Base-by-base conservation (phyloP, 192 early-diverging fungal genomes). In the Globomyces pollinis-pini region DNA sequence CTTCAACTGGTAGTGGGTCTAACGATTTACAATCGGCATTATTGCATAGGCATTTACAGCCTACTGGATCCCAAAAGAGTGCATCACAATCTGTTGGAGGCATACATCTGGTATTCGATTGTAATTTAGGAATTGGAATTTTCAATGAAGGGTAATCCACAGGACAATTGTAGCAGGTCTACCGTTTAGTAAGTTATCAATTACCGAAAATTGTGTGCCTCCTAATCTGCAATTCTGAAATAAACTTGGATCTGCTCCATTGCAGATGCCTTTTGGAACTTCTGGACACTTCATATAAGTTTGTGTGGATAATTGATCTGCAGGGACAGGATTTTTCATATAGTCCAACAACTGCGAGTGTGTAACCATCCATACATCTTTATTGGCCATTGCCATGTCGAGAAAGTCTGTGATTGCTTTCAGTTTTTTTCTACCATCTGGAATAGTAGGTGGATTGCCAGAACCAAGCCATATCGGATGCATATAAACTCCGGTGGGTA, bases 241-340 rank as follows among this genome's bases (percentile, higher is more conserved):
- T 38, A 3, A 59, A 33, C 21, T 32, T 55, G 6, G 45, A 76
- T 32, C 86, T 61, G 53, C 86, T n/a, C n/a, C 86, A 61, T 88
- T 87, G 61, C 86, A 88, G 50, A 88, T 87, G 60, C 76, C 77
- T 26, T 78, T 79, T 28, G 74, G 74, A 15, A 84, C 80, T 53
- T 65, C 62, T 11, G 54, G 39, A 65, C 86, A 86, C 54, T 72
- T 65, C 80, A 88, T 86, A 69, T 87, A 85, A 8, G 75, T 59
- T 50, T 87, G 84, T 12, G 45, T 52, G 18, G 69, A 77, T n/a
- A 88, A 59, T 49, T 88, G 67, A 39, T 65, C 66, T n/a, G 74
- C 81, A 0, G 85, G 84, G 5, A 88, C 86, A 28, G 86, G 86
- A 68, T 88, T 87, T 71, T 87, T 63, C 83, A 88, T 87, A 76